These are phyloP conservation scores for Groenewaldozyma salmanticensis DNA, from an alignment of 805 yeast species.

Conservation along the genomic window DNA sequence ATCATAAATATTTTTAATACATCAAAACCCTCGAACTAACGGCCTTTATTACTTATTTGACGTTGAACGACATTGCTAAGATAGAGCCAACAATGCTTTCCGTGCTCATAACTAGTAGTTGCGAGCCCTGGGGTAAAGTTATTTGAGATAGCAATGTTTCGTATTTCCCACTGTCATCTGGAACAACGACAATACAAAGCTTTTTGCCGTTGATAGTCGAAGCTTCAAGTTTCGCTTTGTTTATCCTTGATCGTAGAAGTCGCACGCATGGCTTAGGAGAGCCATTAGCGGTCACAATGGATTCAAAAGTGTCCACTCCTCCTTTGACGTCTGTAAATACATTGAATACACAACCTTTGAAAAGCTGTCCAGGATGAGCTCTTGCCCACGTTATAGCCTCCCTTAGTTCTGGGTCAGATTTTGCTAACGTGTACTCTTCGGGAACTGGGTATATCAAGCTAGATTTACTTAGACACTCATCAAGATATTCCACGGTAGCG, in stretches of 20 bases:
- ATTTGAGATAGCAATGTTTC: background rate
- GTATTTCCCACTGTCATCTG: background rate
- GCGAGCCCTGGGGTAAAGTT: background rate
- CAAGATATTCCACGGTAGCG: slow-evolving; percentile 34
- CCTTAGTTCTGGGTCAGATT: slow-evolving; percentile 19
- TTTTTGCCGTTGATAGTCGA: too few species aligned
- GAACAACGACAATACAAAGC: background rate
- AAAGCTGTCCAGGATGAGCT: slow-evolving; percentile 26
- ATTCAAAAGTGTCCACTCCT: slow-evolving; percentile 44
- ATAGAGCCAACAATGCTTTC: background rate
- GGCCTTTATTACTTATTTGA: too few species aligned
- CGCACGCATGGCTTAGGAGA: slow-evolving; percentile 24
- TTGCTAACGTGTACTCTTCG: slow-evolving; percentile 18
- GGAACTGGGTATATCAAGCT: slow-evolving; percentile 13
- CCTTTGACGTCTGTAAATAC: slow-evolving; percentile 52
- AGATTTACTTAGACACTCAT: slow-evolving; percentile 16
- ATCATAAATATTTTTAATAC: background rate
- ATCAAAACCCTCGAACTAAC: too few species aligned
- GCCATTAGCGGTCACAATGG: slow-evolving; percentile 56
- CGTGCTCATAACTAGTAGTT: background rate
- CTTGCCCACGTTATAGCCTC: slow-evolving; percentile 17
- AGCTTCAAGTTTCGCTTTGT: too few species aligned
- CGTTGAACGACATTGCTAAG: background rate
- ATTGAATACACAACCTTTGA: slow-evolving; percentile 41
- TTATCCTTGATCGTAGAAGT: slow-evolving; percentile 6